phyloP scores from a whole-genome alignment of 805 yeast genomes.

The Starmerella lactis-condensi region DNA sequence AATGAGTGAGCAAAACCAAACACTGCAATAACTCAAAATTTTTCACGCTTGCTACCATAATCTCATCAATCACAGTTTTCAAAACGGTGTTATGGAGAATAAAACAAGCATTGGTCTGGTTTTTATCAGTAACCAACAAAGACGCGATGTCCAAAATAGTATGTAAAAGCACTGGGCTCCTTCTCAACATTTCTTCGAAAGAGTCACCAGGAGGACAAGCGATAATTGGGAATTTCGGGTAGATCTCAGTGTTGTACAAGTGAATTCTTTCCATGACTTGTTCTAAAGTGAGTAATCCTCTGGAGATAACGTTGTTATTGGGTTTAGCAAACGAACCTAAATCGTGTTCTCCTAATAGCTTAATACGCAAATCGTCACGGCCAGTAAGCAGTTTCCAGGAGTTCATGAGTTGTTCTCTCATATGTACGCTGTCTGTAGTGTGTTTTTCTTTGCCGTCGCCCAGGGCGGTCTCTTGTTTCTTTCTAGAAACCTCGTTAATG shows the following conservation, averaged over 20 bases:
- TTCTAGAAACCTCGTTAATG: neutral
- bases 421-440: constrained; percentile 4
- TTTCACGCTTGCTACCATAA: constrained; percentile 52
- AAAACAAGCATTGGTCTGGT: constrained; percentile 14
- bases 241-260: constrained; percentile 32
- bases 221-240: constrained; percentile 39
- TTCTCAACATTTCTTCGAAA: constrained; percentile 31
- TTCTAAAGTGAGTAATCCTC: constrained; percentile 37
- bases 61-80: constrained; percentile 29
- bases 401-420: constrained; percentile 15
- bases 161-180: constrained; percentile 44
- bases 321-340: constrained; percentile 12
- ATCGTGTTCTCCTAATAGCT: constrained; percentile 22
- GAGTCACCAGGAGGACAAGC: constrained; percentile 29
- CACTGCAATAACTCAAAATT: constrained; percentile 47
- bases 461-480: neutral
- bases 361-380: constrained; percentile 37
- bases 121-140: constrained; percentile 21
- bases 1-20: constrained; percentile 41
- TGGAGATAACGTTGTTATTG: constrained; percentile 27
- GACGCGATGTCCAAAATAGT: constrained; percentile 47
- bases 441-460: neutral
- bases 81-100: constrained; percentile 19
- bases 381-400: constrained; percentile 16
- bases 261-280: constrained; percentile 42